phyloP scores from a whole-genome alignment of 495 filamentous ascomycete species.

The Lepraria neglecta region DNA sequence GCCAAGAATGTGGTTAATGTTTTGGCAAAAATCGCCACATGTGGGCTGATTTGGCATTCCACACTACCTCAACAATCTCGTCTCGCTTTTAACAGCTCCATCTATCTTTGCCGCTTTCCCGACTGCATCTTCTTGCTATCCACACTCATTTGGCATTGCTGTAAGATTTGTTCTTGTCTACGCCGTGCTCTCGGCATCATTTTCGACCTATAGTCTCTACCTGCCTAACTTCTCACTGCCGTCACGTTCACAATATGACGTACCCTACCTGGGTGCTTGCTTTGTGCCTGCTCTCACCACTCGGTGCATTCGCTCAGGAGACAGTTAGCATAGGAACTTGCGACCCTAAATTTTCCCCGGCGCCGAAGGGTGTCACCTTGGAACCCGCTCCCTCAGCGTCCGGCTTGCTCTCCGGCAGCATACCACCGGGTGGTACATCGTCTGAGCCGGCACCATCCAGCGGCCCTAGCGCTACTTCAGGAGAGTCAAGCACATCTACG shows the following conservation, averaged over 20 bases:
- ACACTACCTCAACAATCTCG: not conserved
- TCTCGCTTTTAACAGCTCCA: not conserved
- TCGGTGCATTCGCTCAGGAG: not conserved
- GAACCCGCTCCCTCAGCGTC: not conserved
- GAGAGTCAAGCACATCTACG: not conserved
- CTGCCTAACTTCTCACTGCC: not conserved
- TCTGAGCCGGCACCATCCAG: not conserved
- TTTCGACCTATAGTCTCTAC: not conserved
- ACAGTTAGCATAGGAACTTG: not conserved
- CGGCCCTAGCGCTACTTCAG: not conserved
- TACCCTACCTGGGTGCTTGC: not conserved
- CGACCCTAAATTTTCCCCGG: not conserved
- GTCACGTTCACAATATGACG: not conserved
- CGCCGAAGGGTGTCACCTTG: not conserved
- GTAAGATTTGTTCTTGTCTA: not conserved
- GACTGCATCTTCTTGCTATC: not conserved
- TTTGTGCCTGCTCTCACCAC: not conserved
- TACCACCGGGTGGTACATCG: not conserved
- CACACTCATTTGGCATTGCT: not conserved
- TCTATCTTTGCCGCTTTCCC: not conserved
- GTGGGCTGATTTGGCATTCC: slow-evolving; percentile 7
- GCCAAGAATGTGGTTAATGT: slow-evolving; percentile 5
- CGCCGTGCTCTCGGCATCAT: not conserved
- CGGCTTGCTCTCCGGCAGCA: not conserved
- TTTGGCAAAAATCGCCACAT: slow-evolving; percentile 1